Conservation (phyloP, 805 yeast species). For the Kazachstania viticola region DNA sequence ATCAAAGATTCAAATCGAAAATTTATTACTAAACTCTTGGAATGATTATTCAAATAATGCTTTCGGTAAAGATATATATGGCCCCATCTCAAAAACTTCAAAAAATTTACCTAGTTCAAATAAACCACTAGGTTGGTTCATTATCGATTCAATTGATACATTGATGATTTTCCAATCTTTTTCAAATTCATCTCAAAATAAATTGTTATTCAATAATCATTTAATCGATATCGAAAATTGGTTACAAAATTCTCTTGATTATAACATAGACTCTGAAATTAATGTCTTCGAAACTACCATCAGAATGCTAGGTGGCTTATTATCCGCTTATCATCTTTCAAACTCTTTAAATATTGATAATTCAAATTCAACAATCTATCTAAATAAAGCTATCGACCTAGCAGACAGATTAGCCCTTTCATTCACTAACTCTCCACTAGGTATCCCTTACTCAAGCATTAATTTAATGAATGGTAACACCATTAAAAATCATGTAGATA, state of each 20-base stretch:
- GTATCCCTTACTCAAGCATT: constrained; percentile 71
- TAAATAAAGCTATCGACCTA: constrained; percentile 68
- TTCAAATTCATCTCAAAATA: constrained; percentile 6
- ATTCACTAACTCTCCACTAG: constrained; percentile 45
- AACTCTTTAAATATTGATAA: constrained; percentile 32
- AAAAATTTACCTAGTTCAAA: constrained; percentile 59
- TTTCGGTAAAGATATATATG: constrained; percentile 76
- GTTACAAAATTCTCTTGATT: constrained; percentile 60
- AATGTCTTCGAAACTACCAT: constrained; percentile 91
- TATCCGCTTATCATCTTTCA: constrained; percentile 62
- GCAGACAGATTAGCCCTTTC: constrained; percentile 67
- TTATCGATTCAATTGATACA: constrained; percentile 80
- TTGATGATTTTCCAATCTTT: constrained; percentile 59
- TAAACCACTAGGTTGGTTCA: constrained; percentile 81
- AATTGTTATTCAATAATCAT: constrained; percentile 36
- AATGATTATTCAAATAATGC: constrained; percentile 54
- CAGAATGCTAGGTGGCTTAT: constrained; percentile 86
- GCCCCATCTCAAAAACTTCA: constrained; percentile 52
- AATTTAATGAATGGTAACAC: constrained; percentile 59
- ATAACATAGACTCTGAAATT: constrained; percentile 62
- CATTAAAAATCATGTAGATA: constrained; percentile 46
- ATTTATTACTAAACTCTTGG: constrained; percentile 72
- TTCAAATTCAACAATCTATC: constrained; percentile 30
- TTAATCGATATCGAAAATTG: constrained; percentile 55
- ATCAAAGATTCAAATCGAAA: constrained; percentile 54